A percentile compares a stretch with the other conserved stretches of the same genome.
Evolutionary conservation across 306 rosid species (phyloP).

Genomic region (Pyrus communis): DNA sequence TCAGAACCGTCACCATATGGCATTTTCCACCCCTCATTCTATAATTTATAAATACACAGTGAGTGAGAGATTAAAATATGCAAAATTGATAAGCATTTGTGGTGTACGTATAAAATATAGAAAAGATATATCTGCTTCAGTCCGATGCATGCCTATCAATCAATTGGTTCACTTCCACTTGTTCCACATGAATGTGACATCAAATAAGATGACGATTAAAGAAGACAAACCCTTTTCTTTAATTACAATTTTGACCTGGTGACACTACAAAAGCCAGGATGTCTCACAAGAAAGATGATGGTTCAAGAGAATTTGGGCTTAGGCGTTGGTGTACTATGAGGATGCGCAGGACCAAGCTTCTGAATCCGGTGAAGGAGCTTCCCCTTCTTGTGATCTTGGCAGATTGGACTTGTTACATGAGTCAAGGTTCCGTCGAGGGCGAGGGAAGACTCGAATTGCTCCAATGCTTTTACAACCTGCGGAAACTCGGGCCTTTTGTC

Average conservation of each 20-base stretch:
- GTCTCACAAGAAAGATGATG: constrained; percentile 19
- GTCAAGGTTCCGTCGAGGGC: constrained; percentile 57
- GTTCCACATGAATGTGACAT: constrained; percentile 20
- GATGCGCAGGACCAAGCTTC: constrained; percentile 67
- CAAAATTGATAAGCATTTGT: neutral
- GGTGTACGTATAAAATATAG: neutral
- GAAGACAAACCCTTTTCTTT: constrained; percentile 44
- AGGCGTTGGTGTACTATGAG: constrained; percentile 40
- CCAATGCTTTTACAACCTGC: constrained; percentile 85
- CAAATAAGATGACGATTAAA: constrained; percentile 21
- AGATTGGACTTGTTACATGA: constrained; percentile 31
- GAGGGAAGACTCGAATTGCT: constrained; percentile 67
- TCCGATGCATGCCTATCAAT: constrained; percentile 28
- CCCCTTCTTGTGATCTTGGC: constrained; percentile 81
- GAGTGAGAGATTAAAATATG: neutral
- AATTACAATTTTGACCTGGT: constrained; percentile 58
- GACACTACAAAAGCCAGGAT: constrained; percentile 38
- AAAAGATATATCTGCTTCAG: constrained; percentile 19
- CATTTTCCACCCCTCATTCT: neutral
- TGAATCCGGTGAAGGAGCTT: constrained; percentile 77
- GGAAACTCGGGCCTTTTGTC: constrained; percentile 87
- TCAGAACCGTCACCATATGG: neutral
- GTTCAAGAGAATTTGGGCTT: constrained; percentile 74
- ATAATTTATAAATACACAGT: neutral
- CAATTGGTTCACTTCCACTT: constrained; percentile 25